Percentiles rank a stretch among this genome's conserved stretches.
These are phyloP conservation scores for Fusarium penzigii DNA, from an alignment of 2,329 filamentous ascomycete species.

Conservation along the genomic window DNA sequence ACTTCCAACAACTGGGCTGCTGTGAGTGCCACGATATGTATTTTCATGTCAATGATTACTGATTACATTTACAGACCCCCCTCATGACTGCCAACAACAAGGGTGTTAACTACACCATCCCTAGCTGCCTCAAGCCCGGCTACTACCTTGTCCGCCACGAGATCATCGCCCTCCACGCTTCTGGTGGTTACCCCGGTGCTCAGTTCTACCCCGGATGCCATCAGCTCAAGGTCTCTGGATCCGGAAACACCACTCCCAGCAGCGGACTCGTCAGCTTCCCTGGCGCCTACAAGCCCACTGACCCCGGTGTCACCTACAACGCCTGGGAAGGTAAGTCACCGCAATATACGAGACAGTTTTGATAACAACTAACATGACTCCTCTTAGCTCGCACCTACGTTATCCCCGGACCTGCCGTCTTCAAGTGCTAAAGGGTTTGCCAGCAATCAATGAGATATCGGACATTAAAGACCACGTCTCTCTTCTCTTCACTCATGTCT, in stretches of 20 bases:
- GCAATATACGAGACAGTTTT: not conserved
- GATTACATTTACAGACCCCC: conserved; percentile 30
- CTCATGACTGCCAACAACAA: conserved; percentile 48
- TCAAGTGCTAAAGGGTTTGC: conserved; percentile 41
- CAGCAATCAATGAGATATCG: not conserved
- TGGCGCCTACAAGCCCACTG: conserved; percentile 51
- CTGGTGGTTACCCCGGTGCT: conserved; percentile 50
- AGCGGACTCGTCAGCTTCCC: conserved; percentile 50
- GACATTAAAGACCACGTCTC: not conserved
- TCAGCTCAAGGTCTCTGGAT: conserved; percentile 55
- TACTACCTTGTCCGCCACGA: conserved; percentile 62
- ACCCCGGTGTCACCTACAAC: conserved; percentile 55
- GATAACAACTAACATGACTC: not conserved
- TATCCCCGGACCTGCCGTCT: conserved; percentile 49
- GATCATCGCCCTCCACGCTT: conserved; percentile 55
- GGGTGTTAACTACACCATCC: conserved; percentile 54
- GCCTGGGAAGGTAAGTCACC: conserved; percentile 45
- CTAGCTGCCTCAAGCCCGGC: conserved; percentile 50
- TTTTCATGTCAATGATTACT: not conserved
- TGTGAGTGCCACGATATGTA: conserved; percentile 26
- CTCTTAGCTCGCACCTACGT: conserved; percentile 41
- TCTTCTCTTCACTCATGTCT: not conserved
- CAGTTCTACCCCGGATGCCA: conserved; percentile 62
- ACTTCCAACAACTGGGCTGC: conserved; percentile 51
- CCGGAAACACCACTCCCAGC: conserved; percentile 43